A percentile compares a stretch with the other conserved stretches of the same genome.
phyloP scores from a whole-genome alignment of 345 rosid genomes.

The Kandelia obovata region DNA sequence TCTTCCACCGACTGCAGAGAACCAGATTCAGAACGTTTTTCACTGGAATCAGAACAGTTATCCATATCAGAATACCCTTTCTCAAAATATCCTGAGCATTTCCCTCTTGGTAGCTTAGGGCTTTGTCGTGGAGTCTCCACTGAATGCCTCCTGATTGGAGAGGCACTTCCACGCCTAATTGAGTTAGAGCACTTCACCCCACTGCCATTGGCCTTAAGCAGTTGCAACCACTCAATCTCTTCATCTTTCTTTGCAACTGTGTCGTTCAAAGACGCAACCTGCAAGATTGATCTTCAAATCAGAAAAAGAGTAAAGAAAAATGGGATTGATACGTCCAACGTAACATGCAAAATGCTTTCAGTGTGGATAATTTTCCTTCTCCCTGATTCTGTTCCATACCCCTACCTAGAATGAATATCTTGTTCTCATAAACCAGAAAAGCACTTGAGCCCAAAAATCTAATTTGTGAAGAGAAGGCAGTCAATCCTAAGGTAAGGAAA shows the following conservation, averaged over 20 bases:
- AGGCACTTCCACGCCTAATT: slow-evolving; percentile 49
- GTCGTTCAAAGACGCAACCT: slow-evolving; percentile 77
- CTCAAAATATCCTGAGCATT: slow-evolving; percentile 37
- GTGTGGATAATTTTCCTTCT: background rate
- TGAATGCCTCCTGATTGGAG: slow-evolving; percentile 64
- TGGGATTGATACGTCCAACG: background rate
- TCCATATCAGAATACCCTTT: slow-evolving; percentile 61
- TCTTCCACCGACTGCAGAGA: slow-evolving; percentile 61
- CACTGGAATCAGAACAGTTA: slow-evolving; percentile 56
- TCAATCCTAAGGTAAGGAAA: background rate
- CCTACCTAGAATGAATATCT: background rate
- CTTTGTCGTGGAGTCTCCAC: slow-evolving; percentile 41
- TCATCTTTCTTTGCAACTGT: slow-evolving; percentile 67
- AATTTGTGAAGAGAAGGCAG: background rate
- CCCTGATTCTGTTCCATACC: background rate
- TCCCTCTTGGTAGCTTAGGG: slow-evolving; percentile 32
- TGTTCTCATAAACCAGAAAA: background rate
- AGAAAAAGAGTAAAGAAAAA: background rate
- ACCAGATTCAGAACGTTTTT: slow-evolving; percentile 66
- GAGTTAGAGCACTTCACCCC: slow-evolving; percentile 47
- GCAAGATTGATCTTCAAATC: slow-evolving; percentile 20
- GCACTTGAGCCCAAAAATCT: background rate
- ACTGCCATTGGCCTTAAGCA: slow-evolving; percentile 40
- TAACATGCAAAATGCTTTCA: slow-evolving; percentile 1
- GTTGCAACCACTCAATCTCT: slow-evolving; percentile 66